Evolutionary conservation across 164 flowering plant genomes (phyloP), one percentile per base, ranked within the genome.

Genomic region (Sedum album): DNA sequence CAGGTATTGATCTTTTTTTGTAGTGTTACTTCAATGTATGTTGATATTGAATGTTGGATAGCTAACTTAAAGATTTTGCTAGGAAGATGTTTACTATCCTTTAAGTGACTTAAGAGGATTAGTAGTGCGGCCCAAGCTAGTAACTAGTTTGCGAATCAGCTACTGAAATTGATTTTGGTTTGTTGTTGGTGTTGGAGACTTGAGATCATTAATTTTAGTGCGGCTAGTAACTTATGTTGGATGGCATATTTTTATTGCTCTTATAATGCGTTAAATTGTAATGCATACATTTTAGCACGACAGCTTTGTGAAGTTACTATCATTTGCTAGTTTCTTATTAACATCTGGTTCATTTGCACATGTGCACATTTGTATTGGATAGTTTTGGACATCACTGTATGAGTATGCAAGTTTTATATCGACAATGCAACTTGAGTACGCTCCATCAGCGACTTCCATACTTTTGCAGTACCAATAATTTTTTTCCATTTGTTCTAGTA

Each of bases 1-100:
- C 91, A 86, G 98, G 98, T 93, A 79, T 20, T n/a, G 41, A 23
- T 30, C 18, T 13, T 15, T 57, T 39, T 17, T 25, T 0, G 4
- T 38, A 51, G 7, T 14, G 6, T n/a, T 65, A 1, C 44, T n/a
- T 39, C 39, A 65, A 20, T 66, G 49, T 66, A 13, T 2, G 6
- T 26, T 66, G 46, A 15, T 20, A 3, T 35, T 35, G 38, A 3
- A 35, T 35, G 38, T 35, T 35, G 5, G 7, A 35, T 35, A 3
- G 3, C 38, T 35, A 3, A 7, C 38, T 3, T 7, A 7, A 35
- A 3, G 38, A 35, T 35, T 35, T 35, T 35, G 38, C 38, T 7
- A 3, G 7, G 38, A 7, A 35, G 38, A 35, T 35, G 38, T 35
- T 35, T 3, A 35, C 38, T 3, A 3, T 35, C 38, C 3, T 35